Evolutionary conservation across 2,329 filamentous ascomycete genomes (phyloP).

Genomic region (Lecanicillium sp.): DNA sequence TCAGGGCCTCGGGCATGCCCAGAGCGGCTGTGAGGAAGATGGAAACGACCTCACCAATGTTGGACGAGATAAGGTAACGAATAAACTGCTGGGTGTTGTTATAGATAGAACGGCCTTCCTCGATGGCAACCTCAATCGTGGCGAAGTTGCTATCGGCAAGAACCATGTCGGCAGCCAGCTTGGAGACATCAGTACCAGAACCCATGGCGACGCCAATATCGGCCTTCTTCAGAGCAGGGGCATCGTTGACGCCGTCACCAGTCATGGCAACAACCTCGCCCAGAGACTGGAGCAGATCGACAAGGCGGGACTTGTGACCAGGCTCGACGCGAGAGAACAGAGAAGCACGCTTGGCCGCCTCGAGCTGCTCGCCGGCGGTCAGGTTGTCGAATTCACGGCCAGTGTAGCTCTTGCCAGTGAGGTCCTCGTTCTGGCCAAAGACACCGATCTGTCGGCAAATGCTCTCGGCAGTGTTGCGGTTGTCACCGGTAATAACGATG

Average conservation of each 20-base stretch:
- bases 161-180: slow-evolving; percentile 96
- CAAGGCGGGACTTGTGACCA: slow-evolving; percentile 92
- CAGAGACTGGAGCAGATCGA: slow-evolving; percentile 87
- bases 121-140: slow-evolving; percentile 91
- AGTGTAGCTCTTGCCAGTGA: slow-evolving; percentile 89
- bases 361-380: slow-evolving; percentile 69
- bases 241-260: slow-evolving; percentile 97
- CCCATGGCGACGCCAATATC: slow-evolving; percentile 99
- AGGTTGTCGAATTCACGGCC: slow-evolving; percentile 91
- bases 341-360: slow-evolving; percentile 78
- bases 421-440: slow-evolving; percentile 74
- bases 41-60: slow-evolving; percentile 97
- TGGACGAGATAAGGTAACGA: slow-evolving; percentile 96
- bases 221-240: slow-evolving; percentile 94
- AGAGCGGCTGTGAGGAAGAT: slow-evolving; percentile 96
- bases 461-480: slow-evolving; percentile 93
- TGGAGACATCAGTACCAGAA: slow-evolving; percentile 93
- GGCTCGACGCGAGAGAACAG: slow-evolving; percentile 96
- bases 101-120: slow-evolving; percentile 97
- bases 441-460: slow-evolving; percentile 97
- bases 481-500: slow-evolving; percentile 97
- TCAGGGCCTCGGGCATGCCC: slow-evolving; percentile 95
- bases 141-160: slow-evolving; percentile 98
- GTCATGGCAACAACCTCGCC: slow-evolving; percentile 99
- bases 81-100: slow-evolving; percentile 99